A percentile compares a stretch with the other conserved stretches of the same genome.
Conservation (phyloP, 257 asterid genomes). For the Ligustrum vulgare region DNA sequence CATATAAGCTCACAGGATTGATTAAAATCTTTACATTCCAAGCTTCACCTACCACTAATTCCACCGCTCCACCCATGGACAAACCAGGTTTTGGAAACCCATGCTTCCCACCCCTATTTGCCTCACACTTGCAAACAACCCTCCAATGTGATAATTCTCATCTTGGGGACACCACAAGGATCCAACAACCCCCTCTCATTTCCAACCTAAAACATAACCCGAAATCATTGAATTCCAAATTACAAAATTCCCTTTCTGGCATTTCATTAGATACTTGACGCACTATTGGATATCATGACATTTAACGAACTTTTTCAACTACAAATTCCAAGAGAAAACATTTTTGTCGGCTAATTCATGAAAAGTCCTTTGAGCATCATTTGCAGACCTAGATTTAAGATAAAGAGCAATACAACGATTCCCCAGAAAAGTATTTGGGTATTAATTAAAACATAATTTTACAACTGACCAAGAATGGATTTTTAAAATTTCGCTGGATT, state of each 20-base stretch:
- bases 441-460: slow-evolving; percentile 48
- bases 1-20: too few relatives aligned
- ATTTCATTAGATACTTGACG: slow-evolving; percentile 57
- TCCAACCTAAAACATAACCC: slow-evolving; percentile 39
- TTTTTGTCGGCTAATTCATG: slow-evolving; percentile 45
- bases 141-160: slow-evolving; percentile 33
- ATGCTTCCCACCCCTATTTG: slow-evolving; percentile 38
- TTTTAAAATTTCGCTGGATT: slow-evolving; percentile 43
- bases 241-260: slow-evolving; percentile 70
- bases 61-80: slow-evolving; percentile 22
- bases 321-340: slow-evolving; percentile 61
- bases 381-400: slow-evolving; percentile 33
- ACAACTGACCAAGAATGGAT: slow-evolving; percentile 53
- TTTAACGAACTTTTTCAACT: slow-evolving; percentile 32
- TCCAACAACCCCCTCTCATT: slow-evolving; percentile 13
- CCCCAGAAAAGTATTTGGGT: slow-evolving; percentile 43
- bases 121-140: slow-evolving; percentile 51
- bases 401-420: slow-evolving; percentile 61
- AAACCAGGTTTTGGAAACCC: slow-evolving; percentile 31
- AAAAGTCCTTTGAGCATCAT: slow-evolving; percentile 50
- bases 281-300: slow-evolving; percentile 37
- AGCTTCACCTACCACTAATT: slow-evolving; percentile 24
- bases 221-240: slow-evolving; percentile 72
- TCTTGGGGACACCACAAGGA: slow-evolving; percentile 41
- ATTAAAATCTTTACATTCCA: too few relatives aligned